Base-by-base conservation (phyloP, 441 rosid species). In the Gossypium davidsonii region DNA sequence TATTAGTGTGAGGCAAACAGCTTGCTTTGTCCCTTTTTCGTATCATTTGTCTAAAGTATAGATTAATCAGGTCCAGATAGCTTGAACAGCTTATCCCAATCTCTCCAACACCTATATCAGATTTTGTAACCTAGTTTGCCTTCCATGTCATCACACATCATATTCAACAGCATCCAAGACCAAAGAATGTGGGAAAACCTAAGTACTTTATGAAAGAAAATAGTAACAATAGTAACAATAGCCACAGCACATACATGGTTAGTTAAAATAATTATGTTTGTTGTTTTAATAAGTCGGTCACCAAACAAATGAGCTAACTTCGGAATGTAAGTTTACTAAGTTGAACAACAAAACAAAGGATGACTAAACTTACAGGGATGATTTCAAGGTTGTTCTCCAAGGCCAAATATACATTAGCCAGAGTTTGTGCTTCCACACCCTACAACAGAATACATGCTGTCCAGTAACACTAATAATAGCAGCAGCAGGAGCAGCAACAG, bases 401-500 rank as follows among this genome's bases (percentile, higher is more conserved):
- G 69, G 99, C 99, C 87, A 94, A 77, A 83, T 91, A 94, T 75
- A 94, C 93, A 81, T 94, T 94, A 56, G 98, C 98, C 77, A 94
- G 60, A 11, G 98, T 94, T 84, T 94, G 97, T 44, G 98, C 99
- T 88, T 94, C 98, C 79, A 94, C 99, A 72, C 99, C 99, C 99
- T 94, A 77, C 53, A 78, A 66, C 56, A 77, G 69, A 68, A 74
- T 46, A 81, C 48, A 70, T 20, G 28, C 12, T 18, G 31, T 60
- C 56, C 66, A 76, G 66, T 71, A 76, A 64, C 10, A 25, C 51
- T 3, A 73, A 53, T 15, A 73, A 42, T 74, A 63, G 60, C 6
- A 28, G 37, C 37, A 31, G 37, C 37, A 31, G 37, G 9, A 48
- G 46, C 21, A 37, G 39, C 5, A 58, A 23, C 57, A 71, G 67